Evolutionary conservation across 2,329 filamentous ascomycete species (phyloP).

Genomic region (Dothiorella sarmentorum): DNA sequence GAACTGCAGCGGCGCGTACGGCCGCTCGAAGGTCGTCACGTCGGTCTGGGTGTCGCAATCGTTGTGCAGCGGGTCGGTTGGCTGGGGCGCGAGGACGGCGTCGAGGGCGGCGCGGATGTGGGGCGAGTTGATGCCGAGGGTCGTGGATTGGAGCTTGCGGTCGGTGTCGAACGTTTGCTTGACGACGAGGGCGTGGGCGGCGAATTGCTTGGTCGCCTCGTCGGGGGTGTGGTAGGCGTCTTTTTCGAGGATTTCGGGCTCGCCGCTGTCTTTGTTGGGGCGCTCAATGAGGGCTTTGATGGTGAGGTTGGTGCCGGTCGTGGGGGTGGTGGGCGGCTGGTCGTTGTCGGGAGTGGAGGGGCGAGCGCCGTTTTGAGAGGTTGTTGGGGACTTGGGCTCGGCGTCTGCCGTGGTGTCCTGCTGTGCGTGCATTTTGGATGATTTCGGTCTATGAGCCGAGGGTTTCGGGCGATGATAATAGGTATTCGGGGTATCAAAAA

Average conservation of each 20-base stretch:
- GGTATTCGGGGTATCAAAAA: too few relatives aligned
- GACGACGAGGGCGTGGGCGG: conserved; percentile 24
- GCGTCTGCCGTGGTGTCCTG: too few relatives aligned
- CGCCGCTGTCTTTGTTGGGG: conserved; percentile 11
- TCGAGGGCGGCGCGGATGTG: conserved; percentile 46
- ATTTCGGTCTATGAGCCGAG: too few relatives aligned
- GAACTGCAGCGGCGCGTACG: conserved; percentile 50
- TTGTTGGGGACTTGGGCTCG: too few relatives aligned
- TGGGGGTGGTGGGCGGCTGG: too few relatives aligned
- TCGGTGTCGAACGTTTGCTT: conserved; percentile 26
- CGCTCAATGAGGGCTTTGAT: conserved; percentile 18
- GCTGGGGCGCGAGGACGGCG: conserved; percentile 50
- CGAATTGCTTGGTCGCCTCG: conserved; percentile 17
- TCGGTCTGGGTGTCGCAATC: conserved; percentile 29
- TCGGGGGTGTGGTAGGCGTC: conserved; percentile 13
- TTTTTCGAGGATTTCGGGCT: conserved; percentile 19
- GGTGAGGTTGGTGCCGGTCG: conserved; percentile 1
- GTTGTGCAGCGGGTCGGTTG: conserved; percentile 31
- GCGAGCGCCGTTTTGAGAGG: too few relatives aligned
- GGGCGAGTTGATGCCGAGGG: conserved; percentile 27
- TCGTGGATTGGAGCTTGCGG: conserved; percentile 23
- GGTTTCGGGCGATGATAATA: too few relatives aligned
- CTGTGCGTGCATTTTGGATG: too few relatives aligned
- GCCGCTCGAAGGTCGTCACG: conserved; percentile 43
- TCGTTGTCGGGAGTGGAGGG: too few relatives aligned